These are phyloP conservation scores for Cicer arietinum DNA, from an alignment of 306 rosid species.

Conservation along the genomic window DNA sequence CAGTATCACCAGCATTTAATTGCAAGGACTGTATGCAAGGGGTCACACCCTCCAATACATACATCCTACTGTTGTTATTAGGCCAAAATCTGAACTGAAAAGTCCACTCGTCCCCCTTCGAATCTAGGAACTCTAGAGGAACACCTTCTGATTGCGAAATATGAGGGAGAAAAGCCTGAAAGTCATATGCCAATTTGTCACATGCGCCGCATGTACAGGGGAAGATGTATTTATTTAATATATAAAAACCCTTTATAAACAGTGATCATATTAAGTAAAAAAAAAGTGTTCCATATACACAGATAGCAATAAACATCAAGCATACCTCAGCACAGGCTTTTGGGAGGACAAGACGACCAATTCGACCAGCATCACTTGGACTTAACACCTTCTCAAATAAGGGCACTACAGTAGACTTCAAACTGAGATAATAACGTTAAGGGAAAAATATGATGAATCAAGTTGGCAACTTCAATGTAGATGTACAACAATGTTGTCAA, in stretches of 20 bases:
- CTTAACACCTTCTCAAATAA: constrained; percentile 94
- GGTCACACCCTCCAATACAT: constrained; percentile 95
- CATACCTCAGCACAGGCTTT: constrained; percentile 98
- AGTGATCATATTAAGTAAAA: background rate
- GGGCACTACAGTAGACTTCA: constrained; percentile 89
- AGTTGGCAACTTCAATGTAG: background rate
- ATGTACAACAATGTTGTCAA: background rate
- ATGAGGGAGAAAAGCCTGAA: constrained; percentile 89
- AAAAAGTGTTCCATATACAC: background rate
- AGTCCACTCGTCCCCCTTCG: constrained; percentile 90
- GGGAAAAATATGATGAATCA: constrained; percentile 49
- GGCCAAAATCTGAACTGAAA: constrained; percentile 99
- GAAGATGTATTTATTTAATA: constrained; percentile 14
- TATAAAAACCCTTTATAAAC: background rate
- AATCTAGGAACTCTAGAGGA: constrained; percentile 81
- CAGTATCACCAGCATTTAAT: constrained; percentile 88
- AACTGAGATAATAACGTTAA: constrained; percentile 65
- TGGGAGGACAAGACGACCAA: constrained; percentile 96
- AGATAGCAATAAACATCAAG: constrained; percentile 5
- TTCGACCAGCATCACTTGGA: constrained; percentile 97
- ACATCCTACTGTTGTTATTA: constrained; percentile 97
- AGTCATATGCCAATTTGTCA: constrained; percentile 38
- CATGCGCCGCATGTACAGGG: constrained; percentile 5
- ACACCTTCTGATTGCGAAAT: constrained; percentile 91
- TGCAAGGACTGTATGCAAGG: constrained; percentile 94